phyloP scores from a whole-genome alignment of 305 asterid species.

The Stenogyne calaminthoides region DNA sequence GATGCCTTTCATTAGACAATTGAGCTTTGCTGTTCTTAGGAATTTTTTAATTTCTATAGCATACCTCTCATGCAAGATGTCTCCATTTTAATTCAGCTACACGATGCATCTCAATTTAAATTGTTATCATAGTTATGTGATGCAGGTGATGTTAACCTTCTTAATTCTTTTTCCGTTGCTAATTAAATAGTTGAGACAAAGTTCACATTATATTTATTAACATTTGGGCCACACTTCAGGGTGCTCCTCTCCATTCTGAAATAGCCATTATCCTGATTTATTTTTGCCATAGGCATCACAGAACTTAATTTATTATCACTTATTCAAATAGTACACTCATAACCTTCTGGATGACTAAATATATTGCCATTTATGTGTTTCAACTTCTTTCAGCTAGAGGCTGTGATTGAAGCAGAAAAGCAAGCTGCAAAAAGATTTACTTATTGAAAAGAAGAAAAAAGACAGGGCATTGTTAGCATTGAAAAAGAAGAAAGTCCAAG shows the following conservation, averaged over 20 bases:
- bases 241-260: background rate
- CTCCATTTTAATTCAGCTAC: background rate
- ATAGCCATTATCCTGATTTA: background rate
- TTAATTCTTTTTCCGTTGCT: background rate
- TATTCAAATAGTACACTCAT: background rate
- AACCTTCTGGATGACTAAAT: background rate
- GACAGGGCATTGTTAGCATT: constrained; percentile 88
- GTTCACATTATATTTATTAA: background rate
- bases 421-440: constrained; percentile 92
- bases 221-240: background rate
- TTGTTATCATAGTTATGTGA: too few species aligned
- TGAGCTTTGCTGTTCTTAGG: background rate
- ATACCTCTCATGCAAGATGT: background rate
- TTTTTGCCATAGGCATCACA: background rate
- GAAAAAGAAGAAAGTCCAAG: constrained; percentile 87
- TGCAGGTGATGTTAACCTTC: background rate
- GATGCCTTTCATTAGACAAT: background rate
- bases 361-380: background rate
- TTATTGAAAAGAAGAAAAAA: constrained; percentile 93
- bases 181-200: background rate
- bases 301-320: background rate
- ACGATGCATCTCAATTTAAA: background rate
- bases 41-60: background rate
- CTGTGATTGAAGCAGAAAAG: constrained; percentile 92
- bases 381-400: constrained; percentile 65